Evolutionary conservation across 2,329 filamentous ascomycete species (phyloP).

Genomic region (Juglanconis juglandina): DNA sequence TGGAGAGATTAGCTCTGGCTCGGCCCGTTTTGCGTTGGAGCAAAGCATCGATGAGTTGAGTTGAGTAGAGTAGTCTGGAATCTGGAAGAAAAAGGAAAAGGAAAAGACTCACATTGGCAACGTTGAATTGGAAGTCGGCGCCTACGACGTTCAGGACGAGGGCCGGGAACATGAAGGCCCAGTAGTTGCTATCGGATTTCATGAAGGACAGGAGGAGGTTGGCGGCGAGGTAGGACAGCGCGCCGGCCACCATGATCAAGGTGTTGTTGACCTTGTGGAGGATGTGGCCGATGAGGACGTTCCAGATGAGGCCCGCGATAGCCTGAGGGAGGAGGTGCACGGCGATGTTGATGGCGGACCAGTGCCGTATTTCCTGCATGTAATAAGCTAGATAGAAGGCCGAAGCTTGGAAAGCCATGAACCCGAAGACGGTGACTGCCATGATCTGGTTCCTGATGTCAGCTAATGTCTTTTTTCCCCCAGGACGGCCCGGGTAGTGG

Average conservation of each 20-base stretch:
- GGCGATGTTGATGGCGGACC: conserved; percentile 34
- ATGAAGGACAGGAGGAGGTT: conserved; percentile 56
- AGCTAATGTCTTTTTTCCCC: too few species aligned
- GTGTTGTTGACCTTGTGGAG: conserved; percentile 64
- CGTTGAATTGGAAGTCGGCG: conserved; percentile 68
- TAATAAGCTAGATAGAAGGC: conserved; percentile 64
- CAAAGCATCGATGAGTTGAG: background rate
- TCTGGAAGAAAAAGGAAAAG: background rate
- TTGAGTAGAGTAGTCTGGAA: background rate
- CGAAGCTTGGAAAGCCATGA: conserved; percentile 58
- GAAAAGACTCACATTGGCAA: conserved; percentile 54
- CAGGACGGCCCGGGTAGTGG: background rate
- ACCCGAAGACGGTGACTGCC: conserved; percentile 54
- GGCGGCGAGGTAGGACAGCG: conserved; percentile 36
- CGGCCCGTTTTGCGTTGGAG: background rate
- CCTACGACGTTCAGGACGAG: conserved; percentile 60
- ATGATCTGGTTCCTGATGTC: conserved; percentile 42
- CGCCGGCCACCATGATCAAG: conserved; percentile 50
- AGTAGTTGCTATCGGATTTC: conserved; percentile 53
- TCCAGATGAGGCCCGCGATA: conserved; percentile 59
- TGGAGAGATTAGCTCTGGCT: too few species aligned
- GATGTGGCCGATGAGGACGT: conserved; percentile 58
- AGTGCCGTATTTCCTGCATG: conserved; percentile 55
- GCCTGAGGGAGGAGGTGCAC: conserved; percentile 64
- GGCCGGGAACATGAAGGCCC: conserved; percentile 62